Base-by-base conservation (phyloP, 2,329 filamentous ascomycete genomes). In the Scytalidium sp. region DNA sequence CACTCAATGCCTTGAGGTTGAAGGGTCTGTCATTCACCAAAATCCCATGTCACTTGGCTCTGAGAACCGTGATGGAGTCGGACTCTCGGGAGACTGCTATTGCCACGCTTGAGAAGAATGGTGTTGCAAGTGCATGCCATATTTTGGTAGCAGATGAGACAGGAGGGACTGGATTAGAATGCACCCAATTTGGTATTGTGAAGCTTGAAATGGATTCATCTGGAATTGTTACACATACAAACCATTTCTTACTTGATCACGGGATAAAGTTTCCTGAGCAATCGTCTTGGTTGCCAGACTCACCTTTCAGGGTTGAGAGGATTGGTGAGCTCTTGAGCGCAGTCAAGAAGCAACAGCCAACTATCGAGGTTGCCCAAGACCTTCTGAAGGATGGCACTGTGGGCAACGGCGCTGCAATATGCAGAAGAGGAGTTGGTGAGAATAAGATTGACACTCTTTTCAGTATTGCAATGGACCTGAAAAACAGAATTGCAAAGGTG, bases 1-100 rank as follows among this genome's bases (percentile, higher is more conserved):
- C 73, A 21, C 67, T 83, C 43, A 84, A 83, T 58, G 80, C 80
- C 3, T 77, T 83, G 52, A 67, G 70, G 55, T 75, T 74, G 2
- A 64, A 68, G 27, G 79, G 79, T 1, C 70, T 80, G 41, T 67
- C 75, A 46, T 62, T 67, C 5, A 63, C 62, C 2, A 70, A 70
- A 3, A 59, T 83, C 11, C 80, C 80, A 0, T 75, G 75, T 19
- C 80, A 84, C 62, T 65, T 83, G 8, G 79, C 73, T 0, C 67
- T 84, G 23, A 67, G 80, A 17, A 69, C 72, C 48, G 76, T 71
- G n/a, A 65, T 84, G 19, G 77, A 82, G 44, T 74, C 71, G 51
- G 43, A 36, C 1, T 74, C 69, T 3, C 65, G 68, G 0, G 64
- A 65, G 2, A 73, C 73, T 27, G 80, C 79, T 1, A 68, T 79